Percentiles rank a stretch among this genome's conserved stretches.
Conservation (phyloP, 495 filamentous ascomycete genomes). For the Penicillium mononematosum region DNA sequence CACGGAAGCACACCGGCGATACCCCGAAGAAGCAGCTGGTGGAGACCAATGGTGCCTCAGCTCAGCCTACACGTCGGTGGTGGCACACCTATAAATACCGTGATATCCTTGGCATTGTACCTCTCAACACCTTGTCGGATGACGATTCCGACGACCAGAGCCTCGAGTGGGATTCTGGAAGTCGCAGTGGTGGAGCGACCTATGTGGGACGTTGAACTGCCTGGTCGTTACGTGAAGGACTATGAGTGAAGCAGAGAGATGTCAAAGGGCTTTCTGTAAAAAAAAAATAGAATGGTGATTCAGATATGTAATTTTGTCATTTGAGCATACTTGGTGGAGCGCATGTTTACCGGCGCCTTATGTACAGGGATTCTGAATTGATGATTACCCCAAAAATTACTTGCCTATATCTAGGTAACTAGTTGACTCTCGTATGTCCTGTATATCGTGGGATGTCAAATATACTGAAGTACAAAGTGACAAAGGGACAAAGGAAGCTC, state of each 20-base stretch:
- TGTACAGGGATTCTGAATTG: slow-evolving; percentile 22
- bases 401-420: too few relatives aligned
- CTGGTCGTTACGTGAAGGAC: slow-evolving; percentile 67
- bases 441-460: background rate
- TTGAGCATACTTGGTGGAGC: slow-evolving; percentile 24
- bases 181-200: slow-evolving; percentile 88
- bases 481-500: background rate
- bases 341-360: slow-evolving; percentile 25
- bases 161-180: slow-evolving; percentile 54
- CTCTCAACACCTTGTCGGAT: slow-evolving; percentile 46
- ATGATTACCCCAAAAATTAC: slow-evolving; percentile 1
- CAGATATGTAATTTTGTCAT: slow-evolving; percentile 17
- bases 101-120: slow-evolving; percentile 84
- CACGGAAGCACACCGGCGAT: slow-evolving; percentile 17
- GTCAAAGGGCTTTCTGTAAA: slow-evolving; percentile 7
- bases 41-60: slow-evolving; percentile 17
- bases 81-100: slow-evolving; percentile 92
- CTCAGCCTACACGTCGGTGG: slow-evolving; percentile 39
- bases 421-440: too few relatives aligned
- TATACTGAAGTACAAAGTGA: background rate
- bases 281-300: slow-evolving; percentile 15
- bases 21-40: slow-evolving; percentile 34
- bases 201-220: slow-evolving; percentile 76
- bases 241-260: slow-evolving; percentile 50
- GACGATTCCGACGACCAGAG: slow-evolving; percentile 25